These are phyloP conservation scores for Chlorencoelia australis DNA, from an alignment of 2,329 filamentous ascomycete genomes.

Conservation along the genomic window DNA sequence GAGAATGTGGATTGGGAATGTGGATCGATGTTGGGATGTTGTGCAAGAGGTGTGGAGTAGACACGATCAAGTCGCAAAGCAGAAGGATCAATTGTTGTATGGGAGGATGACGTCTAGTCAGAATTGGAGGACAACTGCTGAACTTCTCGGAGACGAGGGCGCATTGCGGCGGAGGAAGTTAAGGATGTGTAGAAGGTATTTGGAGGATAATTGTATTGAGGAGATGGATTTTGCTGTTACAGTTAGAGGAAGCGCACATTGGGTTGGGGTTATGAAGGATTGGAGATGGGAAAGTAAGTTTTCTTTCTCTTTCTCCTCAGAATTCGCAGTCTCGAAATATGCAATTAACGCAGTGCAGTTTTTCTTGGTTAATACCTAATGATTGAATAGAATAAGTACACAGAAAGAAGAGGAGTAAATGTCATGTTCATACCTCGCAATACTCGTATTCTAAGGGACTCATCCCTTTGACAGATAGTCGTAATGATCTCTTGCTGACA, in stretches of 20 bases:
- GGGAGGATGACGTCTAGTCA: constrained; percentile 10
- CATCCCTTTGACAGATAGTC: no score
- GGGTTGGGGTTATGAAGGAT: constrained; percentile 62
- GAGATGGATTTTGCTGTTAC: constrained; percentile 49
- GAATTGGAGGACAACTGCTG: constrained; percentile 7
- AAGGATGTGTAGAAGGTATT: no score
- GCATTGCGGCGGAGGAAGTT: no score
- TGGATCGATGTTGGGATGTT: constrained; percentile 55
- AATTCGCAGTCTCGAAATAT: no score
- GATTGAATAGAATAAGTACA: no score
- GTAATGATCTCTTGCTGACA: no score
- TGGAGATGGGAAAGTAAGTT: constrained; percentile 62
- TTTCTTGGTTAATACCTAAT: no score
- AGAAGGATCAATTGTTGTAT: constrained; percentile 14
- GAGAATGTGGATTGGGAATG: constrained; percentile 56
- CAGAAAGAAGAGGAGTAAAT: no score
- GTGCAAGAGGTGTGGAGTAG: constrained; percentile 57
- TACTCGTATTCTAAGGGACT: no score
- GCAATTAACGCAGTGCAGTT: no score
- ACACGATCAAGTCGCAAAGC: constrained; percentile 37
- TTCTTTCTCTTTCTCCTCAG: constrained; percentile 1
- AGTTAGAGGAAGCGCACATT: constrained; percentile 56
- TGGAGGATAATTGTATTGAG: constrained; percentile 25
- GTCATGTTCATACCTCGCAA: no score
- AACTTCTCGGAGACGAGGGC: constrained; percentile 4